Conservation (phyloP, 2,329 filamentous ascomycete genomes). For the Exophiala sp. region DNA sequence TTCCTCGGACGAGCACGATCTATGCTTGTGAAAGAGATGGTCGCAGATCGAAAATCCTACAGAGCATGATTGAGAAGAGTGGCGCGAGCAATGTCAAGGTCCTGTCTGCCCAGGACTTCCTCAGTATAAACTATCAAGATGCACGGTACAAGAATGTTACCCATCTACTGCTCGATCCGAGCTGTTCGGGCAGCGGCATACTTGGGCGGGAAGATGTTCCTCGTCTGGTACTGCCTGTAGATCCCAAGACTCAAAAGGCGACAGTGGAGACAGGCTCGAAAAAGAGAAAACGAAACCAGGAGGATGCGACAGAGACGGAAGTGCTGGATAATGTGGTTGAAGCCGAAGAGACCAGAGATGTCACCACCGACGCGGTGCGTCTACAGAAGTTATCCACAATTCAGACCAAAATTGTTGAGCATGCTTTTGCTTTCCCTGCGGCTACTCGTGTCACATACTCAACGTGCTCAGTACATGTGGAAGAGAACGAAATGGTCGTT, state of each 20-base stretch:
- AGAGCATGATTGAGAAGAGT: slow-evolving; percentile 78
- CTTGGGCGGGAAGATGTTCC: slow-evolving; percentile 80
- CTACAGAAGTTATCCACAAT: slow-evolving; percentile 73
- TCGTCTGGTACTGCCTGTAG: slow-evolving; percentile 58
- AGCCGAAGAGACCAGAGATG: slow-evolving; percentile 48
- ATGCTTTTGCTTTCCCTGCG: slow-evolving; percentile 77
- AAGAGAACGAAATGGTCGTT: slow-evolving; percentile 88
- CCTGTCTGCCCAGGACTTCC: slow-evolving; percentile 73
- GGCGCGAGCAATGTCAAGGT: slow-evolving; percentile 68
- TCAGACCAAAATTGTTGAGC: slow-evolving; percentile 75
- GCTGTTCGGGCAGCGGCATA: slow-evolving; percentile 93
- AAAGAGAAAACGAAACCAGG: slow-evolving; percentile 42
- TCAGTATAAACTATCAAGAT: slow-evolving; percentile 66
- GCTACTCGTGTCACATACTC: slow-evolving; percentile 81
- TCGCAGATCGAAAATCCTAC: slow-evolving; percentile 67
- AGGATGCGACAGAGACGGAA: slow-evolving; percentile 20
- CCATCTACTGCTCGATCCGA: slow-evolving; percentile 82
- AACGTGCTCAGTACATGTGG: slow-evolving; percentile 81
- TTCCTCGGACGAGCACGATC: slow-evolving; percentile 50
- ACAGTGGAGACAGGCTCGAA: slow-evolving; percentile 32
- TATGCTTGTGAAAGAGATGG: slow-evolving; percentile 77
- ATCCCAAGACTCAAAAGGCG: slow-evolving; percentile 22
- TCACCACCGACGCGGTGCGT: slow-evolving; percentile 52
- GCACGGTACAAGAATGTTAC: slow-evolving; percentile 66
- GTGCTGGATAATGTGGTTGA: slow-evolving; percentile 22